These are phyloP conservation scores for Solanum appendiculatum DNA, from an alignment of 257 asterid species.

Conservation along the genomic window DNA sequence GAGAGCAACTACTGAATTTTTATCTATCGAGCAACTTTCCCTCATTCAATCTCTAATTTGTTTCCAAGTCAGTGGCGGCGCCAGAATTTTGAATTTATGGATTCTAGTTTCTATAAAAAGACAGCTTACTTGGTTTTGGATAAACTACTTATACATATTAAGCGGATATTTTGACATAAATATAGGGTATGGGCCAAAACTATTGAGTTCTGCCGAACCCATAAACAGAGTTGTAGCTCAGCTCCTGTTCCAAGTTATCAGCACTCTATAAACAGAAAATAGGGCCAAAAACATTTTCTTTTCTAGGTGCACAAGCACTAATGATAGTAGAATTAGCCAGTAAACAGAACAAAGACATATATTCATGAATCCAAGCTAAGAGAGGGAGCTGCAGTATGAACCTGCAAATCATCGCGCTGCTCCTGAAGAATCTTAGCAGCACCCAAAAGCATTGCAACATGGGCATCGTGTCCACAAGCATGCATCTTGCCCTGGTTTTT, in stretches of 20 bases:
- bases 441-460: slow-evolving; percentile 72
- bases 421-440: slow-evolving; percentile 65
- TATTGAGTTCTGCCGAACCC: neutral
- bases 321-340: neutral
- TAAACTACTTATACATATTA: neutral
- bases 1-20: neutral
- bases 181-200: neutral
- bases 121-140: no score
- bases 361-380: neutral
- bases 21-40: neutral
- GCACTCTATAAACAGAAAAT: neutral
- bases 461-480: slow-evolving; percentile 78
- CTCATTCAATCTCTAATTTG: neutral
- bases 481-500: slow-evolving; percentile 66
- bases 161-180: neutral
- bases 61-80: neutral
- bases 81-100: neutral
- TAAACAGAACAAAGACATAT: neutral
- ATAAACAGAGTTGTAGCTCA: neutral
- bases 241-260: neutral
- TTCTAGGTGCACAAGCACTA: neutral
- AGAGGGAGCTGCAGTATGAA: slow-evolving; percentile 2
- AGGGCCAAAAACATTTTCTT: neutral
- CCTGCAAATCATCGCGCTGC: slow-evolving; percentile 30
- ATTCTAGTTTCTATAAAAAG: neutral